Evolutionary conservation across 371 early-diverging fungal genomes (phyloP).

Genomic region (Rhizopus delemar): DNA sequence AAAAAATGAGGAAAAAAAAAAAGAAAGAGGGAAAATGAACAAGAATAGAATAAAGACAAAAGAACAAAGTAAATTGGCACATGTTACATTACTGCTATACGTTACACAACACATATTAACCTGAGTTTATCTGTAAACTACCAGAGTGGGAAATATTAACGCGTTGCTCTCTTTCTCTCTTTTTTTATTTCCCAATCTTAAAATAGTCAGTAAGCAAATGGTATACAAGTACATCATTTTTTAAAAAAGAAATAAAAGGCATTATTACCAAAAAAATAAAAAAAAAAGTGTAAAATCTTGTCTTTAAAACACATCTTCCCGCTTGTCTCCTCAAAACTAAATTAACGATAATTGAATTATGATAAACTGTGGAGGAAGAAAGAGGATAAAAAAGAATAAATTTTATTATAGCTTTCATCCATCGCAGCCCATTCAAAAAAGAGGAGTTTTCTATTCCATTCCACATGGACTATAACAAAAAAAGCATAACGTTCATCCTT

Average conservation of each 20-base stretch:
- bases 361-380: background rate
- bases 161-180: background rate
- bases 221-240: background rate
- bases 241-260: background rate
- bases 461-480: too few relatives aligned
- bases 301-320: background rate
- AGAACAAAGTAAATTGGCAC: conserved; percentile 61
- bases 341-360: background rate
- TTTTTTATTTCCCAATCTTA: background rate
- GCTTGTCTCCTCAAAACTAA: background rate
- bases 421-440: too few relatives aligned
- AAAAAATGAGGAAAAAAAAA: conserved; percentile 2
- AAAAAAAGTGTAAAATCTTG: background rate
- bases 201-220: background rate
- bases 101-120: conserved; percentile 17
- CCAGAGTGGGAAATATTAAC: background rate
- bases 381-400: background rate
- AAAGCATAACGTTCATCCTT: too few relatives aligned
- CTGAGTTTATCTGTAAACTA: conserved; percentile 5
- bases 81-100: conserved; percentile 21
- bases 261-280: background rate
- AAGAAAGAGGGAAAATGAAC: background rate
- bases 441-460: too few relatives aligned
- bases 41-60: conserved; percentile 8
- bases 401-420: too few relatives aligned